phyloP scores from a whole-genome alignment of 2,329 filamentous ascomycete species.

The Aspergillus sp. region DNA sequence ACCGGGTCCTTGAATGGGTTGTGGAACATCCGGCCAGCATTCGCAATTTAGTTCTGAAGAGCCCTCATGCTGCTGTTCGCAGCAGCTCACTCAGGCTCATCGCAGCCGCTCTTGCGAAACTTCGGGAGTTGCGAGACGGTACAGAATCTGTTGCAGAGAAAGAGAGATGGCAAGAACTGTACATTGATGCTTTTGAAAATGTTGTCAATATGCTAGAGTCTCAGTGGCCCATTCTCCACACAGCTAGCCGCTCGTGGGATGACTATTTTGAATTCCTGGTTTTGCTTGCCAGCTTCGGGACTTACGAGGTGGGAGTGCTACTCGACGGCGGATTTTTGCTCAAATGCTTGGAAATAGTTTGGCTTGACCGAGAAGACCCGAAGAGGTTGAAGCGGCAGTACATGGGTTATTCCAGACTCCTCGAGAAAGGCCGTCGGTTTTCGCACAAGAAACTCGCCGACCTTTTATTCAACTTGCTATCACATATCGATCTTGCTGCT shows the following conservation, averaged over 20 bases:
- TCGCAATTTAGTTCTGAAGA: conserved; percentile 59
- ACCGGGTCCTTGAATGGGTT: conserved; percentile 58
- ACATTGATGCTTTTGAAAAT: conserved; percentile 22
- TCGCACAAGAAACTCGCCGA: conserved; percentile 37
- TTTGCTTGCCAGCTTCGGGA: conserved; percentile 59
- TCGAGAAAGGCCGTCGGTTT: conserved; percentile 43
- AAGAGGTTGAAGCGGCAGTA: conserved; percentile 52
- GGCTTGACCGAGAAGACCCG: conserved; percentile 48
- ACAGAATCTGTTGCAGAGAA: conserved; percentile 17
- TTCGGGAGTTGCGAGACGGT: conserved; percentile 39
- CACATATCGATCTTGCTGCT: conserved; percentile 31
- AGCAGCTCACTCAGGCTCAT: conserved; percentile 47
- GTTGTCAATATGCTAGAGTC: conserved; percentile 46
- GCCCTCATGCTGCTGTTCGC: conserved; percentile 52
- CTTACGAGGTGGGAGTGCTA: conserved; percentile 51
- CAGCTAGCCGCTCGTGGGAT: conserved; percentile 61
- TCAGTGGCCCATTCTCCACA: conserved; percentile 59
- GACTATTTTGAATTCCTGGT: conserved; percentile 67
- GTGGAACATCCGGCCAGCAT: conserved; percentile 49
- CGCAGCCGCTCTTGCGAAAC: conserved; percentile 45
- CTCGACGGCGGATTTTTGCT: conserved; percentile 56
- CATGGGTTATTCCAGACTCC: conserved; percentile 32
- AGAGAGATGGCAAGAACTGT: conserved; percentile 19
- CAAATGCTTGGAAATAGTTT: conserved; percentile 54
- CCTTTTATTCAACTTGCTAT: conserved; percentile 35